These are phyloP conservation scores for Scheffersomyces titani DNA, from an alignment of 1,139 yeast genomes.

Conservation along the genomic window DNA sequence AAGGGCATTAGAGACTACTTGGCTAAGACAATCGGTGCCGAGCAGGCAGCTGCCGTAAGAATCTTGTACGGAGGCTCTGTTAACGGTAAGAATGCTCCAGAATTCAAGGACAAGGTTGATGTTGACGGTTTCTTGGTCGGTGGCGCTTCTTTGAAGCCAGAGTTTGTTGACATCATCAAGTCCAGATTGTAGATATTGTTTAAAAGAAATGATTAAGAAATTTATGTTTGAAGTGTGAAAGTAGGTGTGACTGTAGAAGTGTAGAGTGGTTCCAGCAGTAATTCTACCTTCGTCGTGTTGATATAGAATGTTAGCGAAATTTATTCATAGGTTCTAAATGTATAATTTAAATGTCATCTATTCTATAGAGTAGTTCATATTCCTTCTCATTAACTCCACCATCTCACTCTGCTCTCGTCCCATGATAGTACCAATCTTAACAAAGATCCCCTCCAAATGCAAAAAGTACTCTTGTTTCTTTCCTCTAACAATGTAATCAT, in stretches of 20 bases:
- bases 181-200: conserved; percentile 66
- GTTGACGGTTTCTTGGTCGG: conserved; percentile 99
- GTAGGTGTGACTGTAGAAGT: neutral
- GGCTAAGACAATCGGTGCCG: conserved; percentile 71
- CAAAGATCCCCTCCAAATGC: conserved; percentile 19
- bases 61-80: conserved; percentile 99
- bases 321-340: too few relatives aligned
- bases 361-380: neutral
- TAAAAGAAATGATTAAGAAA: conserved; percentile 2
- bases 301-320: too few relatives aligned
- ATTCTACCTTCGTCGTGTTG: neutral
- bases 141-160: conserved; percentile 99
- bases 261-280: too few relatives aligned
- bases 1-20: conserved; percentile 83
- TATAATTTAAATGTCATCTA: too few relatives aligned
- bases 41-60: conserved; percentile 76
- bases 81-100: conserved; percentile 88
- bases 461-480: conserved; percentile 15
- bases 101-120: conserved; percentile 89
- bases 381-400: neutral
- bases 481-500: conserved; percentile 18
- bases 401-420: neutral
- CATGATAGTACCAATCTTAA: neutral
- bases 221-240: neutral
- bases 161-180: conserved; percentile 92